phyloP scores from a whole-genome alignment of 345 rosid species.

The Abelmoschus esculentus region DNA sequence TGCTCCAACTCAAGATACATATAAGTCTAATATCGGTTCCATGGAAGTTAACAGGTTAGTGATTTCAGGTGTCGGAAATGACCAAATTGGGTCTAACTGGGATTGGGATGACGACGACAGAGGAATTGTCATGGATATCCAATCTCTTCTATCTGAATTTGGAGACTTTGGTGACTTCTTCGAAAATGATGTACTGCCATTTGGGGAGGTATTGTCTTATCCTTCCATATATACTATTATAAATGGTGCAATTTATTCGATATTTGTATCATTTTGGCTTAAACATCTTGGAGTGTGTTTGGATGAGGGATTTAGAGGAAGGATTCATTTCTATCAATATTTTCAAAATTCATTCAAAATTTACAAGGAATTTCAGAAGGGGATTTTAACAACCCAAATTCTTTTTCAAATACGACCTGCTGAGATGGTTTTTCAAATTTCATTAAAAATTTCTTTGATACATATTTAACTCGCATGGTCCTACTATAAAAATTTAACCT shows the following conservation, averaged over 20 bases:
- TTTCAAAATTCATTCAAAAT: too few species aligned
- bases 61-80: constrained; percentile 58
- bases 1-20: constrained; percentile 39
- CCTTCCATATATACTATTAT: background rate
- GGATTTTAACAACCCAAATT: too few species aligned
- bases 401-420: too few species aligned
- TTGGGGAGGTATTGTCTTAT: constrained; percentile 78
- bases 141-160: constrained; percentile 94
- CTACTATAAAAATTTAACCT: too few species aligned
- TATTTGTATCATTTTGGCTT: background rate
- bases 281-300: background rate
- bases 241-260: background rate
- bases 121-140: constrained; percentile 82
- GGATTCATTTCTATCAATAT: too few species aligned
- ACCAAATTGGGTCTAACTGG: constrained; percentile 65
- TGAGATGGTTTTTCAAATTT: too few species aligned
- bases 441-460: too few species aligned
- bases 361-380: too few species aligned
- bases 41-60: constrained; percentile 48
- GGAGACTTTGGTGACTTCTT: constrained; percentile 99
- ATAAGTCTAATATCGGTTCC: constrained; percentile 48
- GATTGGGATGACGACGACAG: constrained; percentile 96
- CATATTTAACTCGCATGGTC: too few species aligned
- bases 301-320: too few species aligned
- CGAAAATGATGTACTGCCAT: constrained; percentile 82